Evolutionary conservation across 768 basidiomycete genomes (phyloP), one percentile per base, ranked within the genome.

Genomic region (Fibroporia radiculosa): DNA sequence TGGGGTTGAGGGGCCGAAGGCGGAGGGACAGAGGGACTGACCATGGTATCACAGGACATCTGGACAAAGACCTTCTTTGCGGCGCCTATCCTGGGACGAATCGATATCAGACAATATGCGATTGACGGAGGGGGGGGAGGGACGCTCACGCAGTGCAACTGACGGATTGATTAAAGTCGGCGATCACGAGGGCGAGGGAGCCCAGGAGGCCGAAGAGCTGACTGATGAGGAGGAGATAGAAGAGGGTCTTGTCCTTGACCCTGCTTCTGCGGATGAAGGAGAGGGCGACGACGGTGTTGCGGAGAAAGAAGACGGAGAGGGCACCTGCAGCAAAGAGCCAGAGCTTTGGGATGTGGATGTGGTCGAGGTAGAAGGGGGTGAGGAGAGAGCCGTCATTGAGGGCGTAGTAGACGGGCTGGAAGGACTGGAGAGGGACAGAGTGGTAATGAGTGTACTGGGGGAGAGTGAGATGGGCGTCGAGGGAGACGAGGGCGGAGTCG

Each of bases 301-400:
- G 59, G 33, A 73, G 43, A 52, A 79, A 80, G 23, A 82, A 56
- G 53, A 69, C 66, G 27, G 67, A 63, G 41, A 81, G 62, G 27
- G 68, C 65, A 25, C 74, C 75, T n/a, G 65, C 61, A 22, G 77
- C 60, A 47, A 80, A 53, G 13, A 82, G 59, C 48, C 64, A 63
- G 19, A 69, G 54, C 50, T 72, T 66, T 6, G 71, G 63, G 41
- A 63, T 55, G 13, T 46, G 44, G 4, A 74, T 56, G 47, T 78
- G 74, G 7, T 66, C 50, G n/a, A 64, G 53, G 52, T 72, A 72
- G 7, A 71, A 66, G 1, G 71, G 57, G 10, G 78, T 62, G 10
- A 79, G 47, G 32, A 82, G 71, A n/a, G 79, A 78, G n/a, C 79
- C 80, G 58, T 83, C 80, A 12, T 55, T 53, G 25, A 74, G 64